Base-by-base conservation (phyloP, 2,329 filamentous ascomycete genomes). In the Fonsecaea pedrosoi region DNA sequence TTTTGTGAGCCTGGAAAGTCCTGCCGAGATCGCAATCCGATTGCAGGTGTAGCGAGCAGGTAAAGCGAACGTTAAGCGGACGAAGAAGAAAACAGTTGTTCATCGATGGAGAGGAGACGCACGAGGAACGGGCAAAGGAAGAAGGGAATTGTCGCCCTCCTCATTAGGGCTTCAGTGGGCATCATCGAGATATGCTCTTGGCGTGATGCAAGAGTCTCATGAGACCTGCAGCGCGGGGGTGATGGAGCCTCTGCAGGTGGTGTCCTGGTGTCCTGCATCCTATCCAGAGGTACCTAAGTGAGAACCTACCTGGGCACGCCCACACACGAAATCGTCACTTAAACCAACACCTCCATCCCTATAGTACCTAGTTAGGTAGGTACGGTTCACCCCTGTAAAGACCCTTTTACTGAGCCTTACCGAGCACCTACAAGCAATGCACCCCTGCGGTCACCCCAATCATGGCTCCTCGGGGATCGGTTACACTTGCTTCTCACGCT, bases 141-240 rank as follows among this genome's bases (percentile, higher is more conserved):
- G 45, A 25, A 50, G 45, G 12, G 38, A n/a, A 25, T 42, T 42
- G 40, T 42, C 40, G 4, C 40, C 7, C 4, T 7, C 15, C 15
- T n/a, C 40, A 42, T 15, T 15, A 13, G 40, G 40, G 12, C 40
- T 12, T 5, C 45, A 21, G 15, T 30, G 18, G 18, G 8, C 40
- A 18, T 25, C 45, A 25, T 18, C 45, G 25, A 25, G 18, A n/a
- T 25, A 30, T 30, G n/a, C 4, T 50, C 45, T 50, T 50, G 45
- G 45, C 45, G 12, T 50, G 45, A 50, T 25, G 45, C 45, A 50
- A 50, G 45, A 25, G 21, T 25, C 45, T 50, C 18, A n/a, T 50
- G 45, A 50, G 21, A 25, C 18, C 45, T 50, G 45, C 45, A 25
- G 9, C 13, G 45, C 45, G 21, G 45, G 45, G 45, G 21, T 12